Evolutionary conservation across 306 rosid species (phyloP).

Genomic region (Arachis hypogaea): DNA sequence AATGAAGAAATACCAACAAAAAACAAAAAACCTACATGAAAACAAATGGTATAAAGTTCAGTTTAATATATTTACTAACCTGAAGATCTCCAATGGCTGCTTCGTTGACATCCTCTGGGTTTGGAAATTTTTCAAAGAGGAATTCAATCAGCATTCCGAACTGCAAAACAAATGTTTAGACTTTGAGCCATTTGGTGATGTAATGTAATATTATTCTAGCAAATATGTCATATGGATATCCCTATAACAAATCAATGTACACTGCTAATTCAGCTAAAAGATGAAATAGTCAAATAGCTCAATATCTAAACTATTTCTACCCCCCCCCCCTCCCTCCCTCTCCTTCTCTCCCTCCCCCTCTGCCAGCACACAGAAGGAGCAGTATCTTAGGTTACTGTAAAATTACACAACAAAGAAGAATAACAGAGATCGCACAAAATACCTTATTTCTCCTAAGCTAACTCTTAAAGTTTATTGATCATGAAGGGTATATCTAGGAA

Average conservation of each 20-base stretch:
- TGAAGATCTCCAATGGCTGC: slow-evolving; percentile 88
- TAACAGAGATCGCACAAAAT: slow-evolving; percentile 20
- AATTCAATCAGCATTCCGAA: slow-evolving; percentile 93
- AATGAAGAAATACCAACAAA: slow-evolving; percentile 22
- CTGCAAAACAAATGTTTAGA: slow-evolving; percentile 58
- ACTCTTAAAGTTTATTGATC: slow-evolving; percentile 15
- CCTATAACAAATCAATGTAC: slow-evolving; percentile 9
- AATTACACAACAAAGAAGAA: slow-evolving; percentile 16
- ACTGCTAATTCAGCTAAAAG: slow-evolving; percentile 20
- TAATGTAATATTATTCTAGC: slow-evolving; percentile 17
- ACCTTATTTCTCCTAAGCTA: slow-evolving; percentile 12
- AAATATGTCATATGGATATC: slow-evolving; percentile 24
- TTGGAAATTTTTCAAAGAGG: slow-evolving; percentile 84
- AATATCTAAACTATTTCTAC: slow-evolving; percentile 1
- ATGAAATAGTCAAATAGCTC: slow-evolving; percentile 22
- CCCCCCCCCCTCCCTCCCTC: too few relatives aligned
- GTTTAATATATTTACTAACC: slow-evolving; percentile 52
- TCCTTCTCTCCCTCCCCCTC: too few relatives aligned
- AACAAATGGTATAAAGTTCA: slow-evolving; percentile 10
- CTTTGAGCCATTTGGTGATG: slow-evolving; percentile 29
- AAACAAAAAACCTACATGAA: slow-evolving; percentile 13
- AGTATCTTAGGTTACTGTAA: slow-evolving; percentile 15
- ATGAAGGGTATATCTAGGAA: slow-evolving; percentile 16
- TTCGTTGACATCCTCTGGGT: slow-evolving; percentile 67
- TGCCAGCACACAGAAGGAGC: too few relatives aligned